Base-by-base conservation (phyloP, 257 asterid species). In the Solanum infundibuliforme region DNA sequence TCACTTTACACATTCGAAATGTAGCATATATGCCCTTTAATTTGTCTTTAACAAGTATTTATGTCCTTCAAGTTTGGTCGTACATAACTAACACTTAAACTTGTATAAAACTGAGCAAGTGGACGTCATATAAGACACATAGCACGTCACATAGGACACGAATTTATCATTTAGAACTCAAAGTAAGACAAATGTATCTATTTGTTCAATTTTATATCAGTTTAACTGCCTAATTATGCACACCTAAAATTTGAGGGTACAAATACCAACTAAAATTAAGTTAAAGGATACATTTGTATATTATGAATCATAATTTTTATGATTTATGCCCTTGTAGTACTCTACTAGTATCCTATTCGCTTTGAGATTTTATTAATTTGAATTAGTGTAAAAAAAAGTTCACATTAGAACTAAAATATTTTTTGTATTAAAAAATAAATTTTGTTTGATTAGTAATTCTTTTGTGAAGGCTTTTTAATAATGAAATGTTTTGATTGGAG, bases 31-130 rank as follows among this genome's bases (percentile, higher is more conserved):
- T 52, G 23, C 4, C 23, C 1, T 52, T 16, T 52, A 52, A 52
- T 52, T 52, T 18, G 4, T 52, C 4, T 52, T 16, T 52, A 18
- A 18, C 0, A 6, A 7, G 8, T 52, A 18, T 52, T 52, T 52
- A 52, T 52, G n/a, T 2, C 2, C 0, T 18, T 52, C 0, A 52
- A 52, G 3, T 48, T 48, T 48, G 58, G 0, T 0, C 0, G 0
- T 18, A 0, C 1, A 0, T 52, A 52, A 6, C 3, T 52, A 52
- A 52, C 0, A 18, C 23, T 18, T 55, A 55, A 52, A 52, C 1
- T 52, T 52, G 0, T 52, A 52, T 52, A 52, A 52, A 52, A 52
- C 1, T 52, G 0, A 52, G 0, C 0, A 52, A 18, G n/a, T 52
- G 0, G 0, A 18, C 3, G 0, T 48, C 8, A 48, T 8, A 48